A percentile compares a stretch with the other conserved stretches of the same genome.
These are phyloP conservation scores for Microbotryum intermedium DNA, from an alignment of 1,284 basidiomycete genomes.

Conservation along the genomic window DNA sequence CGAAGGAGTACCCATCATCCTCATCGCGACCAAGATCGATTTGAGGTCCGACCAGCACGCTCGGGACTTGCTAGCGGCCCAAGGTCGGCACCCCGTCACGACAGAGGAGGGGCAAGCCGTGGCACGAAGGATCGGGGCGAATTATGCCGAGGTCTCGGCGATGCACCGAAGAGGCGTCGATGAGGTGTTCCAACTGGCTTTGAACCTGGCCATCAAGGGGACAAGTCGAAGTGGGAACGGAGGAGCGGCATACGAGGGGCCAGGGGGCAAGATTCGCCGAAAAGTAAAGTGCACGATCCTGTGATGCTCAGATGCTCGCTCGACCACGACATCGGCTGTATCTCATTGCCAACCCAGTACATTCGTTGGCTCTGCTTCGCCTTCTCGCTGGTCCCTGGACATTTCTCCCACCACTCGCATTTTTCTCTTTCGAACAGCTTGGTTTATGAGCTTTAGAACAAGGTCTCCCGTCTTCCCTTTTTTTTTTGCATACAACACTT, in stretches of 20 bases:
- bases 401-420: background rate
- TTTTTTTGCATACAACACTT: background rate
- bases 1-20: slow-evolving; percentile 72
- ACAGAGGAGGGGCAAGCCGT: slow-evolving; percentile 74
- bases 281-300: slow-evolving; percentile 14
- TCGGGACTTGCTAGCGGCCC: slow-evolving; percentile 69
- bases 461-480: background rate
- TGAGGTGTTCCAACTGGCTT: slow-evolving; percentile 81
- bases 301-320: background rate
- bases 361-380: background rate
- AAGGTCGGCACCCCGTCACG: slow-evolving; percentile 69
- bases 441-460: background rate
- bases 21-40: slow-evolving; percentile 90
- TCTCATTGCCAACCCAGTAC: background rate
- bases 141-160: slow-evolving; percentile 85
- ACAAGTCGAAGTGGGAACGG: background rate
- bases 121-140: slow-evolving; percentile 78
- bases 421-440: background rate
- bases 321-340: background rate
- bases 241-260: background rate
- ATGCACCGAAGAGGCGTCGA: slow-evolving; percentile 81
- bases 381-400: background rate
- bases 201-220: slow-evolving; percentile 21
- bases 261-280: background rate
- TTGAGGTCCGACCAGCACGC: slow-evolving; percentile 69